These are phyloP conservation scores for Trichophyton schoenleinii DNA, from an alignment of 2,329 filamentous ascomycete genomes.

Conservation along the genomic window DNA sequence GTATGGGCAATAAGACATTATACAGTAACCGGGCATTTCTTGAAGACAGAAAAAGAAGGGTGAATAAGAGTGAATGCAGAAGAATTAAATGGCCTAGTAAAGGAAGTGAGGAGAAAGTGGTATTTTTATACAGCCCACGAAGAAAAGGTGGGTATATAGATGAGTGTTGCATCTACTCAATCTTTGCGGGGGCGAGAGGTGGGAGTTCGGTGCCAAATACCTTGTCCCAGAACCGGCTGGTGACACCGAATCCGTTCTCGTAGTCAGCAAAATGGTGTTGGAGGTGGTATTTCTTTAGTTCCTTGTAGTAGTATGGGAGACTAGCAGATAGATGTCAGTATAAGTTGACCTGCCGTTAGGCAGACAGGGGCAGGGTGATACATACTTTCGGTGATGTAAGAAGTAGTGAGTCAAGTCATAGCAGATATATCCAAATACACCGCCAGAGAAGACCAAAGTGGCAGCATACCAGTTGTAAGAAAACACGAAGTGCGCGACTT, in stretches of 20 bases:
- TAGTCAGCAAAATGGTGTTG: slow-evolving; percentile 97
- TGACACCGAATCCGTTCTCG: slow-evolving; percentile 93
- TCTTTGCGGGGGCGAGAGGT: slow-evolving; percentile 25
- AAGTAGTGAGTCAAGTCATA: slow-evolving; percentile 99
- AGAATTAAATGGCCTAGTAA: background rate
- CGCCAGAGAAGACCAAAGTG: slow-evolving; percentile 69
- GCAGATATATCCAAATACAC: slow-evolving; percentile 87
- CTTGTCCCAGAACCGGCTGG: slow-evolving; percentile 87
- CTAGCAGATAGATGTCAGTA: slow-evolving; percentile 25
- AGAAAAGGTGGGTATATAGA: background rate
- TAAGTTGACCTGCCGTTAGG: background rate
- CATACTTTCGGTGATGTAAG: slow-evolving; percentile 79
- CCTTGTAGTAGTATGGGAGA: slow-evolving; percentile 77
- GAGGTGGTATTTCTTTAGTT: slow-evolving; percentile 93
- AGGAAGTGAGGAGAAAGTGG: background rate
- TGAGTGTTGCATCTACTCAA: slow-evolving; percentile 17
- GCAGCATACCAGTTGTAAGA: slow-evolving; percentile 75
- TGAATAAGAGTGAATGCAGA: background rate
- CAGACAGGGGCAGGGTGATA: slow-evolving; percentile 13
- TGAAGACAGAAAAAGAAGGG: background rate
- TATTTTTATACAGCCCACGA: background rate
- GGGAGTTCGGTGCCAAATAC: slow-evolving; percentile 80
- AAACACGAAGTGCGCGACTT: slow-evolving; percentile 71
- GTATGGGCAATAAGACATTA: background rate
- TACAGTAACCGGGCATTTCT: background rate